Base-by-base conservation (phyloP, 2,329 filamentous ascomycete genomes). In the Clarireedia homoeocarpa region DNA sequence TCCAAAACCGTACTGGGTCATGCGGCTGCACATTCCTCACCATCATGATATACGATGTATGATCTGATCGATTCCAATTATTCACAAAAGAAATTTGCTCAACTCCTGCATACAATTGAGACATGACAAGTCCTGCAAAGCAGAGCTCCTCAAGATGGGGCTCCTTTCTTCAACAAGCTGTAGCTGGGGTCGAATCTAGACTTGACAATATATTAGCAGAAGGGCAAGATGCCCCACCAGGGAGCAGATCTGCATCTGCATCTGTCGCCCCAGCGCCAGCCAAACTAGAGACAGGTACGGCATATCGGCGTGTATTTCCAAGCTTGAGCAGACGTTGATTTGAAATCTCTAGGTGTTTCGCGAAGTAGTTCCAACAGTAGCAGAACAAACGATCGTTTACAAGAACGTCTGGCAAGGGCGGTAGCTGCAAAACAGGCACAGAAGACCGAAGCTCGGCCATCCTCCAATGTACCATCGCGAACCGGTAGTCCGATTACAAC, bases 141-240 rank as follows among this genome's bases (percentile, higher is more conserved):
- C 62, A 81, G 63, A 26, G n/a, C n/a, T 75, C 79, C 59, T 80
- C 81, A 51, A 80, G 81, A 82, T 91, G 88, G 88, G 87, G 86
- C 47, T 84, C 83, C 34, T 86, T 96, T 69, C 79, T 96, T 58
- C 88, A 91, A 62, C 89, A 92, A 72, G 91, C 92, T 61, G 90
- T 97, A 59, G 91, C 91, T 54, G 91, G 91, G 59, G 88, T 99
- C 57, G 94, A 99, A 74, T 95, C 91, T 58, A 85, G 89, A 45
- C 81, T 99, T 58, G 94, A 99, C 71, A 91, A 83, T 50, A 95
- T 99, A 57, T 80, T 99, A 59, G 84, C 90, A 53, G 91, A 96
- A 63, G 84, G 89, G 55, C 83, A 86, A 45, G 81, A 82, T 48
- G 71, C 52, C 30, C 40, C 23, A 14, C 48, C 42, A 51, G 23